Percentiles rank a stretch among this genome's conserved stretches.
Conservation (phyloP, 805 yeast genomes). For the Yarrowia phangngaensis region DNA sequence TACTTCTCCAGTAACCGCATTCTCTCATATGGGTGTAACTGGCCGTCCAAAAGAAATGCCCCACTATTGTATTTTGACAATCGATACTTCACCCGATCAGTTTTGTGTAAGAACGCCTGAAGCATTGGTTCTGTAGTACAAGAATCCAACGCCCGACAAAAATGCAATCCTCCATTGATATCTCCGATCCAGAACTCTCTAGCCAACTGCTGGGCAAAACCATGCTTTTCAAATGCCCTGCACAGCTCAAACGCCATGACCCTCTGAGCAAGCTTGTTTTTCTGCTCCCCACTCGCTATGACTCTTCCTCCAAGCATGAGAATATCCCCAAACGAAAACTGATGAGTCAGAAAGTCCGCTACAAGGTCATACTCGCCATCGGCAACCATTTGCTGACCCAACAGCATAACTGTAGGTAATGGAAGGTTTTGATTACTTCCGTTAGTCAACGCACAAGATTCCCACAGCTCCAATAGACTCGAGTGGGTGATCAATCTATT, state of each 20-base stretch:
- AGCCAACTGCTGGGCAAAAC: conserved; percentile 22
- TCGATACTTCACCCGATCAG: conserved; percentile 2
- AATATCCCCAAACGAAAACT: conserved; percentile 20
- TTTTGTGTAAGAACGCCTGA: conserved; percentile 7
- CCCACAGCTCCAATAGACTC: conserved; percentile 5
- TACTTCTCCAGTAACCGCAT: conserved; percentile 12
- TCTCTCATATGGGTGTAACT: conserved; percentile 9
- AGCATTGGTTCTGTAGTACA: background rate
- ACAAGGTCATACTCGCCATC: conserved; percentile 21
- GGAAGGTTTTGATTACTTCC: conserved; percentile 6
- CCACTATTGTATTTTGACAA: conserved; percentile 19
- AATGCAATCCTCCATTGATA: conserved; percentile 22
- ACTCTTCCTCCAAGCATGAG: conserved; percentile 15
- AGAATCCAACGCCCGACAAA: conserved; percentile 2
- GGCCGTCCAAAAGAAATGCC: conserved; percentile 6
- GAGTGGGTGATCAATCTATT: conserved; percentile 7
- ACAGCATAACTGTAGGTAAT: conserved; percentile 2
- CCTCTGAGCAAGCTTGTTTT: background rate
- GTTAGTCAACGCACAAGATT: background rate
- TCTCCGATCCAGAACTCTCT: conserved; percentile 23
- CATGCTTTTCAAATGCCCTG: conserved; percentile 13
- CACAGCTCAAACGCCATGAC: conserved; percentile 20
- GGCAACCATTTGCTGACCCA: conserved; percentile 17
- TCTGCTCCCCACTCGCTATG: conserved; percentile 1
- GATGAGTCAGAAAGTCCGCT: conserved; percentile 14